Evolutionary conservation across 176 grass and related monocot species (phyloP).

Genomic region (Eragrostis curvula): DNA sequence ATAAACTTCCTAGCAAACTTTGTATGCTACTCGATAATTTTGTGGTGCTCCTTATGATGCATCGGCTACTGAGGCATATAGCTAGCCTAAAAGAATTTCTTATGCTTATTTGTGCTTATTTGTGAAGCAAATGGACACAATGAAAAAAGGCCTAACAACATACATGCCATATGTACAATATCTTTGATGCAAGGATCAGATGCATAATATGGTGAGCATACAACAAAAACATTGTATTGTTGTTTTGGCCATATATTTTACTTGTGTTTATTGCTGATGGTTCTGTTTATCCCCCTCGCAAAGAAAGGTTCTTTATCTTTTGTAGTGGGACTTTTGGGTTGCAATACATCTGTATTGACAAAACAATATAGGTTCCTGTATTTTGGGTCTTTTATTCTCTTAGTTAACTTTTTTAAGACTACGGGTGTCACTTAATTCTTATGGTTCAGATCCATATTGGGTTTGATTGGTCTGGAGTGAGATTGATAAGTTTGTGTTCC

Average conservation of each 20-base stretch:
- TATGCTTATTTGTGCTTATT: constrained; percentile 5
- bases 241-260: not conserved
- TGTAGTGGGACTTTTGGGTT: not conserved
- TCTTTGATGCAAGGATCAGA: constrained; percentile 56
- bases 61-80: constrained; percentile 46
- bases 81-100: not conserved
- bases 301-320: not conserved
- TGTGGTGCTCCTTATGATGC: constrained; percentile 56
- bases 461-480: not conserved
- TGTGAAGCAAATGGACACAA: not conserved
- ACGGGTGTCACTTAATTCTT: not conserved
- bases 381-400: constrained; percentile 2
- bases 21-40: constrained; percentile 15
- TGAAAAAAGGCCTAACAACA: not conserved
- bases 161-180: constrained; percentile 34
- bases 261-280: not conserved
- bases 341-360: not conserved
- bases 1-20: constrained; percentile 47
- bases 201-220: constrained; percentile 61
- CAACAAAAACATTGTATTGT: not conserved
- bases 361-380: too few species aligned
- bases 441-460: not conserved
- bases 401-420: not conserved
- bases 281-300: too few species aligned
- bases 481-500: not conserved